Evolutionary conservation across 1,284 basidiomycete species (phyloP), one percentile per base, ranked within the genome.

Genomic region (Mycena sp.): DNA sequence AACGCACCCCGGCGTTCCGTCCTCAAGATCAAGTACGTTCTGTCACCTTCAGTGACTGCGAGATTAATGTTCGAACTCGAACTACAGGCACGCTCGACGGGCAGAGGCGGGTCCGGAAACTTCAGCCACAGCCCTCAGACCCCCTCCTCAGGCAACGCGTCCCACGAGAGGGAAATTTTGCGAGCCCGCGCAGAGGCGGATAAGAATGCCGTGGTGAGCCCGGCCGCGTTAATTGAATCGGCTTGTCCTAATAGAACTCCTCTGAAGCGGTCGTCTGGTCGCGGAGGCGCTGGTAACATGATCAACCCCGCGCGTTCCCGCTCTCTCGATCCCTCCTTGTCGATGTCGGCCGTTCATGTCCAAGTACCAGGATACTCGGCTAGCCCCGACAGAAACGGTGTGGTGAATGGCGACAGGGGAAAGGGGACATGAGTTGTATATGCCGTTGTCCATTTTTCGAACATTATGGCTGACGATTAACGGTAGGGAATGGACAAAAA

Each of bases 211-310:
- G 11, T 55, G 25, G 62, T 64, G 19, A 11, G 52, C 53, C 28
- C 23, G 1, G 6, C 16, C 41, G 2, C 14, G 4, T 2, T 7
- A 16, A 2, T 46, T 5, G n/a, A 7, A 25, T 11, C 1, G 9
- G 0, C 49, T 17, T 17, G 25, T 9, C 25, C 5, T 37, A 11
- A n/a, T n/a, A n/a, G n/a, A n/a, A n/a, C n/a, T 10, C 0, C 14
- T 17, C 7, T 7, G 4, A 30, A 59, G 62, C 30, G 57, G 9
- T 64, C 62, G 19, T 59, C 62, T 4, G 62, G 62, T 38, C 62
- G 62, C 14, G 62, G 62, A 6, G 62, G 62, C 3, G 55, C 55
- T 6, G 62, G 62, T 16, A 64, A 64, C 40, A 64, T 64, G 26
- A 30, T 51, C 32, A 6, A n/a, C 16, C 35, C 44, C 12, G 9